Evolutionary conservation across 345 rosid species (phyloP), one percentile per base, ranked within the genome.

Genomic region (Euclidium syriacum): DNA sequence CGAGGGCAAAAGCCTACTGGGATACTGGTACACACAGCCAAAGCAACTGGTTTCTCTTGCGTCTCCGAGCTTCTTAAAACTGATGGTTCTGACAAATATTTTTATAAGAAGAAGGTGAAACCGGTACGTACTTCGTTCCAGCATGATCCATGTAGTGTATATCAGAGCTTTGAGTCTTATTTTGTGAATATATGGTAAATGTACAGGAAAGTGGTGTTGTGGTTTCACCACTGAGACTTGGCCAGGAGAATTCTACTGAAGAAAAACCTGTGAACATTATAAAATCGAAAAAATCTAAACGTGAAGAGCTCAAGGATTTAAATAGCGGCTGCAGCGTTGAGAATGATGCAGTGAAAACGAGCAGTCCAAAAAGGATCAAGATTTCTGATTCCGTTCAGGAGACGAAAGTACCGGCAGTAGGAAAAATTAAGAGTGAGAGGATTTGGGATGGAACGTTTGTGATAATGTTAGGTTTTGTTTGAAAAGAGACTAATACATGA

Each of bases 1-100:
- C 75, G 77, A 47, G 98, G 98, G 20, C 81, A 77, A 14, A 75
- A 41, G 22, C 96, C 96, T 15, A 91, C 95, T 15, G 95, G 98
- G 35, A 79, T 80, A 12, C 66, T 87, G 26, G 81, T 73, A 19
- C 83, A 67, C 58, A 47, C 73, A 16, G 96, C 96, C 12, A 91
- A 85, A 58, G 76, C 69, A 33, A 74, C 68, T 60, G 98, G 98
- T 33, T 85, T 75, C 75, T 76, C 84, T 27, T 85, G 89, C 4
- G 96, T 87, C 63, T 85, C 82, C 2, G 85, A 91, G 52, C 56
- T 87, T 77, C 77, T 90, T 30, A 55, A 66, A 52, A 56, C 63
- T 42, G 73, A 67, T 51, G 87, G 86, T 32, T 66, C 73, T 41
- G 81, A 67, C 4, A 76, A 54, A 65, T 67, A 67, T 4, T 47